A percentile compares a stretch with the other conserved stretches of the same genome.
Conservation (phyloP, 1,284 basidiomycete genomes). For the Ceratobasidium sp. region DNA sequence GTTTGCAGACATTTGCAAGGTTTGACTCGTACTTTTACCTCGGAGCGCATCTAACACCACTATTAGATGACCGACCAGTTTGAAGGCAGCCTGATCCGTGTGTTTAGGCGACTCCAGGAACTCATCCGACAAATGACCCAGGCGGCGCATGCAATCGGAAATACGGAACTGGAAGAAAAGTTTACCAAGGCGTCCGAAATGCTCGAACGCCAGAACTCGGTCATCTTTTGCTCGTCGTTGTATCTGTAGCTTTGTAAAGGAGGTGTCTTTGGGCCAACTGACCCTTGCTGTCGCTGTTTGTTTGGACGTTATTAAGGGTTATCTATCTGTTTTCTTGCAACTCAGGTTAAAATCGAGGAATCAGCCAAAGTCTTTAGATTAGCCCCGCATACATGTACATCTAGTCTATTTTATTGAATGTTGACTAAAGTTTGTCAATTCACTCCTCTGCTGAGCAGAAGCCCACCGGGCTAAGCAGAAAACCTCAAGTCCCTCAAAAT, state of each 20-base stretch:
- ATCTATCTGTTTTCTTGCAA: background rate
- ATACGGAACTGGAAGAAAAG: conserved; percentile 91
- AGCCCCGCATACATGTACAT: no score
- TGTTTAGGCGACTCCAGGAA: conserved; percentile 94
- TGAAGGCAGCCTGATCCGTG: conserved; percentile 94
- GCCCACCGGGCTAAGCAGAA: no score
- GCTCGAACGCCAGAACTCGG: conserved; percentile 91
- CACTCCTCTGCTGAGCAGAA: no score
- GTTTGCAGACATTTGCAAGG: conserved; percentile 97
- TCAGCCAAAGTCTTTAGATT: no score
- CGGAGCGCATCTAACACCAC: background rate
- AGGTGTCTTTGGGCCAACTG: background rate
- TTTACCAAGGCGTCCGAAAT: conserved; percentile 90
- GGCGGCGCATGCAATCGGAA: conserved; percentile 97
- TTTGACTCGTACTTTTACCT: conserved; percentile 56
- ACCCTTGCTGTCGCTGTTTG: background rate
- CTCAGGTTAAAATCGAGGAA: no score
- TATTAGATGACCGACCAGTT: conserved; percentile 92
- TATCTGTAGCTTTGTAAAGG: conserved; percentile 64
- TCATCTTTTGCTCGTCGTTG: conserved; percentile 93
- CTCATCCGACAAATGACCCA: conserved; percentile 94
- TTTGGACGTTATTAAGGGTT: background rate
- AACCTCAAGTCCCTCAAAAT: no score
- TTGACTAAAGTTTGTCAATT: no score
- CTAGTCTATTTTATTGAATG: no score